phyloP scores from a whole-genome alignment of 495 filamentous ascomycete genomes.

The Achaetomiella virescens region DNA sequence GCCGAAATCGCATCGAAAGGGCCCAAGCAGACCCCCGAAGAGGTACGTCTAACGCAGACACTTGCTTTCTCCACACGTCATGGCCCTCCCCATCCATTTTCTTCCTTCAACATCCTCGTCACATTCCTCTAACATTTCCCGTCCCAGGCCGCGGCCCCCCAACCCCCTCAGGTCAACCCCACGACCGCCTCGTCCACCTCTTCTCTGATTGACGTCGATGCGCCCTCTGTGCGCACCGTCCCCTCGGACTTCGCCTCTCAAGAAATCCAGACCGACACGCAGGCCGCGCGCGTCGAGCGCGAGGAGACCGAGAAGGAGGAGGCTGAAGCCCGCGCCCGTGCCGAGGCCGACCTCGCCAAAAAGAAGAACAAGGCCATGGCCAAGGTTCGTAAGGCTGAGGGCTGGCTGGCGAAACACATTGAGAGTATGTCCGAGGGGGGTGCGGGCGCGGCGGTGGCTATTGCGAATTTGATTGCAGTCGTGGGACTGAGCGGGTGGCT shows the following conservation, averaged over 20 bases:
- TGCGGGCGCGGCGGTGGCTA: conserved; percentile 30
- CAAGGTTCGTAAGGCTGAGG: conserved; percentile 34
- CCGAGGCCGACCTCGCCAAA: conserved; percentile 39
- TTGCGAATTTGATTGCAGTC: conserved; percentile 36
- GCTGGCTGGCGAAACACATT: conserved; percentile 33
- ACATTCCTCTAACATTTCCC: conserved; percentile 9
- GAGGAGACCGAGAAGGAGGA: conserved; percentile 45
- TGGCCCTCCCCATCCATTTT: neutral
- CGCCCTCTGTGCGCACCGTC: conserved; percentile 62
- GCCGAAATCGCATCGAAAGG: conserved; percentile 68
- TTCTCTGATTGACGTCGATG: conserved; percentile 72
- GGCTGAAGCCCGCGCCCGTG: conserved; percentile 35
- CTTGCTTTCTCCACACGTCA: neutral
- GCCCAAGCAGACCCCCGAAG: conserved; percentile 63
- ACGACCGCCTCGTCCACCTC: conserved; percentile 48
- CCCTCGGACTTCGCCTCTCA: conserved; percentile 59
- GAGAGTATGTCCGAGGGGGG: conserved; percentile 21
- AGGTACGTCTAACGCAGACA: conserved; percentile 44
- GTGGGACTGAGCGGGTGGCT: conserved; percentile 42
- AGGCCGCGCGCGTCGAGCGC: conserved; percentile 58
- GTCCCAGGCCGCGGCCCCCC: conserved; percentile 55
- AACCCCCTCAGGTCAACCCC: conserved; percentile 54
- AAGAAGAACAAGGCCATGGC: conserved; percentile 36
- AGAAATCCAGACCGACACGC: conserved; percentile 64
- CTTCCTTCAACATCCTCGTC: neutral